A percentile compares a stretch with the other conserved stretches of the same genome.
Evolutionary conservation across 495 filamentous ascomycete species (phyloP).

Genomic region (Chaetomidium leptoderma): DNA sequence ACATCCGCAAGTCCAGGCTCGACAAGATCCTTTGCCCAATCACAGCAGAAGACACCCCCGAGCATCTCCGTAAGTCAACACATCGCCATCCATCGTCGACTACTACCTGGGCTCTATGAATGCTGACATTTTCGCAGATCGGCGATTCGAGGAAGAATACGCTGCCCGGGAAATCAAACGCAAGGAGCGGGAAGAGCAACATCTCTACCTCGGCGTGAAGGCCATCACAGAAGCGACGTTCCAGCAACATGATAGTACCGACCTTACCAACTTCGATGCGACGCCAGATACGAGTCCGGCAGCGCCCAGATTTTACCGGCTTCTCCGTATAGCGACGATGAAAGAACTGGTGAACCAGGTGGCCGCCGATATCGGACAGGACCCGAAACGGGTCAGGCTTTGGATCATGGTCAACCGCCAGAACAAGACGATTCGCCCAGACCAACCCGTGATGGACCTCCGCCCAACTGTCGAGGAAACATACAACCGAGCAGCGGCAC

Average conservation of each 20-base stretch:
- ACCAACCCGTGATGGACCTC: constrained; percentile 72
- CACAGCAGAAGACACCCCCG: constrained; percentile 68
- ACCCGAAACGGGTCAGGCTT: constrained; percentile 64
- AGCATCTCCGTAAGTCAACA: constrained; percentile 67
- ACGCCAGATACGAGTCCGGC: constrained; percentile 51
- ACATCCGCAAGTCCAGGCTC: constrained; percentile 78
- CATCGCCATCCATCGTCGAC: neutral
- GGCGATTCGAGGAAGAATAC: constrained; percentile 74
- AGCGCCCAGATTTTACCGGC: constrained; percentile 60
- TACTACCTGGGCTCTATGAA: neutral
- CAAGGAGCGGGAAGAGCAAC: constrained; percentile 89
- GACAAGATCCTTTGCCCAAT: constrained; percentile 77
- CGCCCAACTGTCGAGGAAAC: constrained; percentile 82
- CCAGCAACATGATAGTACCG: constrained; percentile 74
- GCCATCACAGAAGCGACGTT: constrained; percentile 77
- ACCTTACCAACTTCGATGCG: constrained; percentile 68
- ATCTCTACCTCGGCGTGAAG: constrained; percentile 79
- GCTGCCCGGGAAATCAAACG: constrained; percentile 63
- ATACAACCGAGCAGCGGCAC: constrained; percentile 54
- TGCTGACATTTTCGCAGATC: constrained; percentile 50
- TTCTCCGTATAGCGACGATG: constrained; percentile 68
- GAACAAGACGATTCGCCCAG: constrained; percentile 91
- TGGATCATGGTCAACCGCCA: constrained; percentile 99
- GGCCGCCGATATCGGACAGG: constrained; percentile 61
- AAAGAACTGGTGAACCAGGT: constrained; percentile 65